Conservation (phyloP, 352 stramenopile species). For the Pythium volutum region DNA sequence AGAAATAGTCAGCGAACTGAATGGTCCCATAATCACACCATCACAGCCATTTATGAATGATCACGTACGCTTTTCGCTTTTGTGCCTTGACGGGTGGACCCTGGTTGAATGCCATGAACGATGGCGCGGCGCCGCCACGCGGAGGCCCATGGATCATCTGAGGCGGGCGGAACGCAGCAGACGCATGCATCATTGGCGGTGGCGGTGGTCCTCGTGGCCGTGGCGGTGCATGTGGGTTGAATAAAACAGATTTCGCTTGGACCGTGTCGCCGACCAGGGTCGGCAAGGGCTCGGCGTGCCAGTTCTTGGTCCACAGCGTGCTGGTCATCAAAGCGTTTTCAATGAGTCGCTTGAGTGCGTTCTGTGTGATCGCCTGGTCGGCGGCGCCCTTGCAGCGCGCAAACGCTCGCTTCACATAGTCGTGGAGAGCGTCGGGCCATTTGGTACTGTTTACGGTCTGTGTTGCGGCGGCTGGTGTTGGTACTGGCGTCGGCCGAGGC, state of each 20-base stretch:
- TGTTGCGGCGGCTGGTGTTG: constrained; percentile 5
- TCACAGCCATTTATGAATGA: not conserved
- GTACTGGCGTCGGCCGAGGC: not conserved
- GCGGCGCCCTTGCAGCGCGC: constrained; percentile 66
- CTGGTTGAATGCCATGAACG: constrained; percentile 52
- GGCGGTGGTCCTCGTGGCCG: constrained; percentile 8
- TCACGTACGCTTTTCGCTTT: constrained; percentile 69
- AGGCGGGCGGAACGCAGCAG: not conserved
- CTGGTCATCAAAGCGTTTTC: constrained; percentile 83
- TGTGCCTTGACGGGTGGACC: constrained; percentile 39
- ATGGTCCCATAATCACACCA: not conserved
- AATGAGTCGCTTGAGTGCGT: constrained; percentile 78
- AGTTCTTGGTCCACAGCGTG: constrained; percentile 85
- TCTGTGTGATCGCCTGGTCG: constrained; percentile 78
- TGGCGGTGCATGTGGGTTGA: constrained; percentile 9
- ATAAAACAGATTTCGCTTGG: constrained; percentile 22
- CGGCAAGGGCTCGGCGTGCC: constrained; percentile 67
- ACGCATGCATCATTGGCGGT: constrained; percentile 9
- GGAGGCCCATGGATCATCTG: not conserved
- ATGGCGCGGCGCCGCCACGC: not conserved
- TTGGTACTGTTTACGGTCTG: constrained; percentile 43
- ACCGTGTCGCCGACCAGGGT: constrained; percentile 53
- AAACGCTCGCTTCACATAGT: constrained; percentile 88
- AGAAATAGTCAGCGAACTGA: not conserved
- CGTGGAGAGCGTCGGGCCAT: constrained; percentile 79